phyloP scores from a whole-genome alignment of 208 protist species.

The Tritrichomonas foetus region DNA sequence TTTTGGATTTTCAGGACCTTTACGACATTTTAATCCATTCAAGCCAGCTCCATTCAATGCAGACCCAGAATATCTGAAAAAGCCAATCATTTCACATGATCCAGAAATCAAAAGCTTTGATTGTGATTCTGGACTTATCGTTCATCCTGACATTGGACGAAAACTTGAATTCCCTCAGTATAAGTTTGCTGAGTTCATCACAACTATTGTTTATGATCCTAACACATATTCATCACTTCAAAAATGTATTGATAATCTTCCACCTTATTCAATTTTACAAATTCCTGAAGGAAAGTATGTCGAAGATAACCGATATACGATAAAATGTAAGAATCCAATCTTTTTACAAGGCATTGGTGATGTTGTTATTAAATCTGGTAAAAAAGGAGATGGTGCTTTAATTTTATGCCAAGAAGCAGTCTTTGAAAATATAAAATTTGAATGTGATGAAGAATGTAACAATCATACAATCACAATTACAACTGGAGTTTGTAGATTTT shows the following conservation, averaged over 20 bases:
- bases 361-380: not conserved
- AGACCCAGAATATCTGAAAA: not conserved
- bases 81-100: not conserved
- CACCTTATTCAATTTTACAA: not conserved
- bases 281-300: not conserved
- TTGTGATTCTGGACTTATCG: not conserved
- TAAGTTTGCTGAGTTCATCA: not conserved
- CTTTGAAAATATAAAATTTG: not conserved
- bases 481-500: not conserved
- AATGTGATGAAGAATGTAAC: not conserved
- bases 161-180: not conserved
- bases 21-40: not conserved
- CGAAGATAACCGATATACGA: not conserved
- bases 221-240: not conserved
- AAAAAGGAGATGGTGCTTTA: not conserved
- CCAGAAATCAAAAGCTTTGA: not conserved
- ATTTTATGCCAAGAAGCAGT: not conserved
- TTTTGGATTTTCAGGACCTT: not conserved
- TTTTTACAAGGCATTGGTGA: not conserved
- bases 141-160: not conserved
- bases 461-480: not conserved
- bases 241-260: not conserved
- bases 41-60: not conserved
- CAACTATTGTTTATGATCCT: not conserved
- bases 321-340: not conserved